These are phyloP conservation scores for Phytophthora nicotianae DNA, from an alignment of 352 stramenopile genomes.

Conservation along the genomic window DNA sequence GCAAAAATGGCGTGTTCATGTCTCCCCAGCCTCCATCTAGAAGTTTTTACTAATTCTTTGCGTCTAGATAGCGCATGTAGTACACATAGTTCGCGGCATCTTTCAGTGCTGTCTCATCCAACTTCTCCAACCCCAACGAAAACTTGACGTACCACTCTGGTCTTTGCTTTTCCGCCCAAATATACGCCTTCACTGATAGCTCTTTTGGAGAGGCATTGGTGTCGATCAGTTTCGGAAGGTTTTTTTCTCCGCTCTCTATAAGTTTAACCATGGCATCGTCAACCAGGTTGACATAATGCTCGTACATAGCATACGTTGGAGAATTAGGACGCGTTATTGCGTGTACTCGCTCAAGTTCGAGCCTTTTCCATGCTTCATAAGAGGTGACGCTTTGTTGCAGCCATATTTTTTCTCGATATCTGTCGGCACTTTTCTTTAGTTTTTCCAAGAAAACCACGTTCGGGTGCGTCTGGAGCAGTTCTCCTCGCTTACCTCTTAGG, in stretches of 20 bases:
- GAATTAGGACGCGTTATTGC: background rate
- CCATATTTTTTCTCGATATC: conserved; percentile 10
- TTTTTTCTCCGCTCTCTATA: background rate
- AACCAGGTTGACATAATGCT: conserved; percentile 16
- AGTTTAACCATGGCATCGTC: conserved; percentile 12
- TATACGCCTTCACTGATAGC: conserved; percentile 6
- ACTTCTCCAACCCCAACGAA: conserved; percentile 18
- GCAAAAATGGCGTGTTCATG: too few relatives aligned
- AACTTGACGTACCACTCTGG: conserved; percentile 21
- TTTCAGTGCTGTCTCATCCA: conserved; percentile 9
- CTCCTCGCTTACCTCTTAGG: background rate
- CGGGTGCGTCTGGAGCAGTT: background rate
- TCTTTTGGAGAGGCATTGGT: background rate
- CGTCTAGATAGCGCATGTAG: conserved; percentile 9
- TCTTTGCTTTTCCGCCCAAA: conserved; percentile 9
- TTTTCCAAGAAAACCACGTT: conserved; percentile 12
- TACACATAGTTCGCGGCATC: conserved; percentile 12
- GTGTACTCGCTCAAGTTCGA: background rate
- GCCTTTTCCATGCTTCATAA: conserved; percentile 13
- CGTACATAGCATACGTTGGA: background rate
- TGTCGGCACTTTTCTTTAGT: background rate
- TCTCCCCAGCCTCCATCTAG: too few relatives aligned
- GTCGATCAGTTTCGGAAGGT: conserved; percentile 4
- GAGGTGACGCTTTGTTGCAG: conserved; percentile 9
- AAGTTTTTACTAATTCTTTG: too few relatives aligned